Conservation (phyloP, 768 basidiomycete genomes). For the Tylopilus intermedius region DNA sequence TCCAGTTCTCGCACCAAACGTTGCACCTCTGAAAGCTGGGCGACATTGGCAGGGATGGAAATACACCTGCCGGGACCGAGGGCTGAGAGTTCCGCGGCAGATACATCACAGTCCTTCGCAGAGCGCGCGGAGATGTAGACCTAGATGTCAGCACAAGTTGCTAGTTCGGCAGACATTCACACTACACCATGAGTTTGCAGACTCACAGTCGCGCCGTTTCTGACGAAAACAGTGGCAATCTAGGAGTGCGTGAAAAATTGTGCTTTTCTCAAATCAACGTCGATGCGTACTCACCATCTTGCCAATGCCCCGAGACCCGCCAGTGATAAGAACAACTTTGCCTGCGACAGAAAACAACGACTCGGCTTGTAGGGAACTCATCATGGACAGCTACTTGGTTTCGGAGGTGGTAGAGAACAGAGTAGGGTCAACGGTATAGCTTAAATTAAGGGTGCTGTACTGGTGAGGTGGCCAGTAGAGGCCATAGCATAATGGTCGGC, state of each 20-base stretch:
- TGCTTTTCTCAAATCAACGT: neutral
- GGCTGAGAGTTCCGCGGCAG: constrained; percentile 47
- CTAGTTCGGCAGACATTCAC: constrained; percentile 5
- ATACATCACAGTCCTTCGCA: constrained; percentile 44
- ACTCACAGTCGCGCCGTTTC: constrained; percentile 53
- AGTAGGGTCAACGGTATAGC: neutral
- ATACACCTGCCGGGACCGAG: constrained; percentile 54
- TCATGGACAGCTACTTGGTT: constrained; percentile 12
- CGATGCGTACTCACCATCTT: constrained; percentile 46
- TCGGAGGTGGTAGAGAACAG: neutral
- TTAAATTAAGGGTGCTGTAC: neutral
- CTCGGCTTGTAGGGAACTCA: constrained; percentile 34
- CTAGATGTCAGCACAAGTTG: constrained; percentile 21
- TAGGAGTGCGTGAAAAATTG: constrained; percentile 22
- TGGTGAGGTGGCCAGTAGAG: neutral
- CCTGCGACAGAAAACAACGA: constrained; percentile 48
- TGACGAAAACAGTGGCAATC: constrained; percentile 62
- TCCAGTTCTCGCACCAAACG: constrained; percentile 47
- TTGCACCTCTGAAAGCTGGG: constrained; percentile 49
- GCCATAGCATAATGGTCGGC: neutral
- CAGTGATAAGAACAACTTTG: constrained; percentile 58
- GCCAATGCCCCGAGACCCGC: constrained; percentile 62
- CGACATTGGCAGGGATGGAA: constrained; percentile 50
- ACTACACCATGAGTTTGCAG: neutral
- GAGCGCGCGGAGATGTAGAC: constrained; percentile 63